phyloP scores from a whole-genome alignment of 371 early-diverging fungal species.

The Apophysomyces variabilis region DNA sequence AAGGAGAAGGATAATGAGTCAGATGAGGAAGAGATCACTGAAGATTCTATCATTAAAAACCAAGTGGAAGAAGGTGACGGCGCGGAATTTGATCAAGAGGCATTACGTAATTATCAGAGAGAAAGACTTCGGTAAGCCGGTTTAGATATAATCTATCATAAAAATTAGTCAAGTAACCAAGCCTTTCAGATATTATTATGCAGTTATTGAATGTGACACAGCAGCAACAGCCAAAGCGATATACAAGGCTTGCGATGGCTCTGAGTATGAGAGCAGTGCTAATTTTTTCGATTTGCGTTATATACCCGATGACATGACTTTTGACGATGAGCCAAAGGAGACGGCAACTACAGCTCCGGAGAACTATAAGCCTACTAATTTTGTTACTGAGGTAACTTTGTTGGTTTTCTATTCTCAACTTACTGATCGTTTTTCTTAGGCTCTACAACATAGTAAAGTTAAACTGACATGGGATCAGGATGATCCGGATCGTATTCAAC shows the following conservation, averaged over 20 bases:
- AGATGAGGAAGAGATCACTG: slow-evolving; percentile 57
- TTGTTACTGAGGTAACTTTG: slow-evolving; percentile 69
- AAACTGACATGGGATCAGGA: slow-evolving; percentile 98
- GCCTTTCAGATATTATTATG: slow-evolving; percentile 84
- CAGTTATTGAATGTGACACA: slow-evolving; percentile 92
- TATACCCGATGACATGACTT: slow-evolving; percentile 92
- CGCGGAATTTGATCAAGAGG: slow-evolving; percentile 84
- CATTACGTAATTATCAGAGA: slow-evolving; percentile 91
- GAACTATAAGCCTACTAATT: slow-evolving; percentile 79
- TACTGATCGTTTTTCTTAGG: slow-evolving; percentile 39
- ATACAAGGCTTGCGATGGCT: slow-evolving; percentile 87
- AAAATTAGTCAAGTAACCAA: background rate
- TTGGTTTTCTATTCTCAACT: background rate
- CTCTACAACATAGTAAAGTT: slow-evolving; percentile 92
- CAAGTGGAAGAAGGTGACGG: slow-evolving; percentile 61
- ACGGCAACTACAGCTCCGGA: slow-evolving; percentile 75
- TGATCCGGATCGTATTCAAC: slow-evolving; percentile 81
- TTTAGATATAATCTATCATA: background rate
- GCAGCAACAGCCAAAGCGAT: slow-evolving; percentile 84
- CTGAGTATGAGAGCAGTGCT: slow-evolving; percentile 92
- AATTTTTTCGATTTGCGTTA: slow-evolving; percentile 97
- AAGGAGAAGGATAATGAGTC: slow-evolving; percentile 36
- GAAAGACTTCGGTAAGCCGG: slow-evolving; percentile 73
- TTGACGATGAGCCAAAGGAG: slow-evolving; percentile 79
- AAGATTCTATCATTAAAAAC: slow-evolving; percentile 51